Conservation (phyloP, 2,329 filamentous ascomycete species). For the Fusarium nisikadoi region DNA sequence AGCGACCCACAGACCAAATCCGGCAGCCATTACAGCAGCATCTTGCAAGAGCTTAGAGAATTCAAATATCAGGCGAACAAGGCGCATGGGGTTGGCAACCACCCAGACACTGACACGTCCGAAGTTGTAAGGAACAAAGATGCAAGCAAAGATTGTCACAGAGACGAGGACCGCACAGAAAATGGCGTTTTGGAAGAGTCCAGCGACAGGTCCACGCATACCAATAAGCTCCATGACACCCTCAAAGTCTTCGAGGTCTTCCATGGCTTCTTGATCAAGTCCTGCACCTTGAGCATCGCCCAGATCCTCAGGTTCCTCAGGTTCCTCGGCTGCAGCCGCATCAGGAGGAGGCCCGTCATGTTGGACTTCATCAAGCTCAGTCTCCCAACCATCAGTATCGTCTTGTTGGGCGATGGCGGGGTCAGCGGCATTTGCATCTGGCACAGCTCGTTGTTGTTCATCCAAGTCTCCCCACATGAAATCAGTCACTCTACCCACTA, state of each 20-base stretch:
- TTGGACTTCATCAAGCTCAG: slow-evolving; percentile 50
- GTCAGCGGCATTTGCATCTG: slow-evolving; percentile 57
- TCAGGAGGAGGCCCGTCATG: slow-evolving; percentile 49
- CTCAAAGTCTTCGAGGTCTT: slow-evolving; percentile 93
- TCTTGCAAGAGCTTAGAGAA: slow-evolving; percentile 85
- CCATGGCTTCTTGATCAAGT: slow-evolving; percentile 79
- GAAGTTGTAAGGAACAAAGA: slow-evolving; percentile 92
- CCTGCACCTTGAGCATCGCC: slow-evolving; percentile 74
- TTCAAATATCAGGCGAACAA: slow-evolving; percentile 77
- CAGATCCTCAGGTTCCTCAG: slow-evolving; percentile 58
- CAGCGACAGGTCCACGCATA: slow-evolving; percentile 91
- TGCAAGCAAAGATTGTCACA: slow-evolving; percentile 83
- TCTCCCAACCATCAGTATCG: slow-evolving; percentile 46
- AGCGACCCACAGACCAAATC: slow-evolving; percentile 59
- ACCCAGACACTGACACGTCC: slow-evolving; percentile 86
- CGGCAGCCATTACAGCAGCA: slow-evolving; percentile 71
- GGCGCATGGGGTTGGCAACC: slow-evolving; percentile 80
- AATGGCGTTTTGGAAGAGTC: slow-evolving; percentile 91
- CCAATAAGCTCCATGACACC: slow-evolving; percentile 96
- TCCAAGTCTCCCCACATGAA: slow-evolving; percentile 72
- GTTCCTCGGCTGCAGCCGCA: slow-evolving; percentile 36
- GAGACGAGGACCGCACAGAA: slow-evolving; percentile 93
- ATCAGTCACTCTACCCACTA: slow-evolving; percentile 58
- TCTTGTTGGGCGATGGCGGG: slow-evolving; percentile 51
- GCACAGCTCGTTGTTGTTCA: slow-evolving; percentile 40